Conservation (phyloP, 805 yeast genomes). For the Ogataea polymorpha region DNA sequence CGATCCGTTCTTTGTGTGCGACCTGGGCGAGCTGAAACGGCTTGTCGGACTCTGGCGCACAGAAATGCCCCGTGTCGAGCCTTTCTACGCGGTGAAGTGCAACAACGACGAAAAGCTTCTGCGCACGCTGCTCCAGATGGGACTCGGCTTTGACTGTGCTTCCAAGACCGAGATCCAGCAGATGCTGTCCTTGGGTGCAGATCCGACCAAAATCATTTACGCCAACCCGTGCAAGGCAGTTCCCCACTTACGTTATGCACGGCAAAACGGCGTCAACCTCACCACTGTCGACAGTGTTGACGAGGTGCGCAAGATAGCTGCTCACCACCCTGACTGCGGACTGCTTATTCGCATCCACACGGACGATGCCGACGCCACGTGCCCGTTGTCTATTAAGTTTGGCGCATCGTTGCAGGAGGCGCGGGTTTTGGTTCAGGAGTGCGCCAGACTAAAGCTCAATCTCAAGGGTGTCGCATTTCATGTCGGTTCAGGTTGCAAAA, state of each 20-base stretch:
- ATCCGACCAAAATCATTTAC: slow-evolving; percentile 68
- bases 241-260: slow-evolving; percentile 74
- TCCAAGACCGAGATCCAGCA: slow-evolving; percentile 77
- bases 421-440: slow-evolving; percentile 52
- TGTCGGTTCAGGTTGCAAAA: slow-evolving; percentile 90
- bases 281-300: slow-evolving; percentile 90
- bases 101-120: slow-evolving; percentile 70
- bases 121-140: slow-evolving; percentile 52
- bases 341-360: slow-evolving; percentile 81
- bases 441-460: slow-evolving; percentile 57
- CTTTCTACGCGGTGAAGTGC: slow-evolving; percentile 95
- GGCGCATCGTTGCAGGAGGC: slow-evolving; percentile 70
- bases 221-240: slow-evolving; percentile 95
- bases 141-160: slow-evolving; percentile 90
- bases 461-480: slow-evolving; percentile 91
- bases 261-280: slow-evolving; percentile 50
- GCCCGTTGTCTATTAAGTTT: slow-evolving; percentile 83
- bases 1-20: slow-evolving; percentile 85
- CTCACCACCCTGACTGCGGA: slow-evolving; percentile 65
- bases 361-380: slow-evolving; percentile 83
- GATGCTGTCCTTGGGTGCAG: slow-evolving; percentile 59
- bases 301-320: slow-evolving; percentile 72
- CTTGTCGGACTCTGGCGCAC: slow-evolving; percentile 61
- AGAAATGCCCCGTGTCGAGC: slow-evolving; percentile 69
- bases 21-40: slow-evolving; percentile 67